Base-by-base conservation (phyloP, 208 protist genomes). In the Crithidia sp. region DNA sequence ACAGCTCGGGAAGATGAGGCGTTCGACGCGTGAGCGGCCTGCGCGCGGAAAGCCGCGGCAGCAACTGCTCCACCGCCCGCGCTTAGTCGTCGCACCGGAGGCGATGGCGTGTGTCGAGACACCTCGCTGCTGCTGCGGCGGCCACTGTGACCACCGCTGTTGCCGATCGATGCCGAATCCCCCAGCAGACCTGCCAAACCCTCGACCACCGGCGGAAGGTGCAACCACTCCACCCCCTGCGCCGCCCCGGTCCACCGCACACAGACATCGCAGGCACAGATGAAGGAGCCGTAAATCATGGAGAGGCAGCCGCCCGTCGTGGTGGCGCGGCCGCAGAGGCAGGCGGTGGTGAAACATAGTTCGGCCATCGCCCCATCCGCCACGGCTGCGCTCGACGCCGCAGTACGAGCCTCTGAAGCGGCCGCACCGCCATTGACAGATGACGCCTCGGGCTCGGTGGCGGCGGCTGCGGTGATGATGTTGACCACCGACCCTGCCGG, bases 151-250 rank as follows among this genome's bases (percentile, higher is more conserved):
- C 8, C 13, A 17, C 39, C 16, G 41, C 37, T 28, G 3, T 41
- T 2, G 50, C 63, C 50, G 45, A 19, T 5, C 40, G 45, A 9
- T 53, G 50, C 8, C 5, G 36, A 57, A 16, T 8, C 13, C 36
- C 50, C 72, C 39, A 83, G 66, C 45, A 87, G 36, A 3, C 65
- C 57, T 10, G 19, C 8, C 28, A 87, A 43, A 9, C 41, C 52
- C 6, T 74, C 43, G 37, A 85, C 57, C 61, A 86, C 72, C 3
- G 91, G 91, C 17, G 28, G 28, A 28, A 95, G 70, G 65, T 95
- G 91, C 61, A 95, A 67, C 88, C 91, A 95, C 70, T 95, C 88
- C 12, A 95, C 79, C 0, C 91, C 91, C 10, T 66, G 63, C 14
- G 76, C 59, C 2, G 81, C 63, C n/a, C 84, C 76, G 28, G 69